These are phyloP conservation scores for Verticillium longisporum DNA, from an alignment of 2,329 filamentous ascomycete genomes.

Conservation along the genomic window DNA sequence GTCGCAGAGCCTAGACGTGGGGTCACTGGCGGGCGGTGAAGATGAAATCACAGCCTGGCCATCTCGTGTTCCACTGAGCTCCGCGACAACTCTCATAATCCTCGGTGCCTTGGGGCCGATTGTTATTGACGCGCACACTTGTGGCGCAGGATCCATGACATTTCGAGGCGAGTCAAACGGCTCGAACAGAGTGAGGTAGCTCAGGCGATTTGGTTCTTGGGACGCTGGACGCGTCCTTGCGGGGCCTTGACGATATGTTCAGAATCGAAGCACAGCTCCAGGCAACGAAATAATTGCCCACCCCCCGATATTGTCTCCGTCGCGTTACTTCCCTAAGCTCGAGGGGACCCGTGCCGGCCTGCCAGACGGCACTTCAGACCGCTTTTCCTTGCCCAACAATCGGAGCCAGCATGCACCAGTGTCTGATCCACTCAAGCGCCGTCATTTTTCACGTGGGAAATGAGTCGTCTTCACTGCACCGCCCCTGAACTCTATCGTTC, in stretches of 20 bases:
- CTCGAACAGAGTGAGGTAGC: not conserved
- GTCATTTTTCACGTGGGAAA: not conserved
- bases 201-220: not conserved
- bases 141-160: not conserved
- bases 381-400: not conserved
- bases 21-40: not conserved
- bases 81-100: not conserved
- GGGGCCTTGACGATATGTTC: not conserved
- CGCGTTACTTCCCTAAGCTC: not conserved
- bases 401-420: not conserved
- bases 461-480: not conserved
- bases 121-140: not conserved
- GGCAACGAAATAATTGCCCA: not conserved
- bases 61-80: not conserved
- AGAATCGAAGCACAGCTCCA: not conserved
- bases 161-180: not conserved
- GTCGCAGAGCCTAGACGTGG: not conserved
- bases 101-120: not conserved
- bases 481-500: not conserved
- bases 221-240: not conserved
- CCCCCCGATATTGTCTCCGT: not conserved
- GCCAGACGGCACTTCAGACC: not conserved
- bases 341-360: not conserved
- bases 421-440: not conserved
- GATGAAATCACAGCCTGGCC: not conserved